A percentile compares a stretch with the other conserved stretches of the same genome.
phyloP scores from a whole-genome alignment of 1,139 yeast species.

The Protomyces pachydermus region DNA sequence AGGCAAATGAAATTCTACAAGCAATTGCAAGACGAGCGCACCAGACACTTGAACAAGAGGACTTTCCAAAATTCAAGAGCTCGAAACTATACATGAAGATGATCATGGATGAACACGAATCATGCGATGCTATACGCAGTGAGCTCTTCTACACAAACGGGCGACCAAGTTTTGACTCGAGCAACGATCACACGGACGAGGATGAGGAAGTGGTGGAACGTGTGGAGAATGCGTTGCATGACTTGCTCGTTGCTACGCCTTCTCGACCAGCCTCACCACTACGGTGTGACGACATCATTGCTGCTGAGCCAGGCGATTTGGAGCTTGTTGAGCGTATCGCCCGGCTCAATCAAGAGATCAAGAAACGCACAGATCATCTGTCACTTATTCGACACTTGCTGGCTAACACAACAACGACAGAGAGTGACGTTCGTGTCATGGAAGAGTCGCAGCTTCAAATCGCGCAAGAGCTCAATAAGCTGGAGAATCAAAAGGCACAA shows the following conservation, averaged over 20 bases:
- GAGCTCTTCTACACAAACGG: too few relatives aligned
- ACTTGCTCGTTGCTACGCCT: neutral
- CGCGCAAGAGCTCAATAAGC: constrained; percentile 62
- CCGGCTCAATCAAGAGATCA: constrained; percentile 54
- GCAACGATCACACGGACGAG: neutral
- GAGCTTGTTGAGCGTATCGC: constrained; percentile 64
- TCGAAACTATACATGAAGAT: constrained; percentile 32
- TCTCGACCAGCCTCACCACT: too few relatives aligned
- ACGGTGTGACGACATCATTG: constrained; percentile 32
- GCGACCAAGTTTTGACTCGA: neutral
- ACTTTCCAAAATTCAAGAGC: constrained; percentile 39
- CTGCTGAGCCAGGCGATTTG: constrained; percentile 67
- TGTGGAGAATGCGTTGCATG: neutral
- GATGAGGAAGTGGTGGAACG: neutral
- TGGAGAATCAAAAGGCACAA: constrained; percentile 73
- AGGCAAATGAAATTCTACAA: constrained; percentile 35
- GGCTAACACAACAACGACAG: constrained; percentile 69
- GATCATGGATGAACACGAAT: constrained; percentile 9
- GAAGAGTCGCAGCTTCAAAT: constrained; percentile 61
- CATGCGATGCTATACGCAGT: neutral
- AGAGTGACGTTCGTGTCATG: constrained; percentile 61
- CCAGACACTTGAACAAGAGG: constrained; percentile 36
- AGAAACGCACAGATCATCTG: constrained; percentile 54
- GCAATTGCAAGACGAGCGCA: constrained; percentile 32
- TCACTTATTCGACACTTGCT: constrained; percentile 60